phyloP scores from a whole-genome alignment of 495 filamentous ascomycete genomes.

The Alectoria sarmentosa region DNA sequence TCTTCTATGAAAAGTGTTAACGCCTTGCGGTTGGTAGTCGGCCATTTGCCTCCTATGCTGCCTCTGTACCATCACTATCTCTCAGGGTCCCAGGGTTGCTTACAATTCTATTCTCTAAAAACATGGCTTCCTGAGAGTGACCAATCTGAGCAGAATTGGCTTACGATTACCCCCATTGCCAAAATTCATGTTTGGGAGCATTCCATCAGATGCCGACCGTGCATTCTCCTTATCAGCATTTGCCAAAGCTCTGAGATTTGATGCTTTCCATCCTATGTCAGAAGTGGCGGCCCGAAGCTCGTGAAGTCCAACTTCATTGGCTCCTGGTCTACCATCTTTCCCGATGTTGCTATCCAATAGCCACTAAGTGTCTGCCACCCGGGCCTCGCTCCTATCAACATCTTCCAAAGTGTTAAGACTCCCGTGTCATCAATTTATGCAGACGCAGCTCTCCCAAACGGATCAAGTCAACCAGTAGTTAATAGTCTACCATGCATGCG shows the following conservation, averaged over 20 bases:
- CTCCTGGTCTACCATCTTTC: not conserved
- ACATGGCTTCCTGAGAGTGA: not conserved
- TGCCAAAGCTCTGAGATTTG: too few species aligned
- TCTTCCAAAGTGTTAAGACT: not conserved
- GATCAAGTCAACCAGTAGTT: not conserved
- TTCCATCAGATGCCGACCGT: too few species aligned
- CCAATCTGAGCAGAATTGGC: not conserved
- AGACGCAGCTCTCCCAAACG: not conserved
- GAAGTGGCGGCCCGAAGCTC: not conserved
- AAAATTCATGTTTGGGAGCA: too few species aligned
- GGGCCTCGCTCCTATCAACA: not conserved
- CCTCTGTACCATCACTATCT: not conserved
- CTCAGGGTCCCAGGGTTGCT: not conserved
- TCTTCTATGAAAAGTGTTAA: not conserved
- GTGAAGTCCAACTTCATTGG: not conserved
- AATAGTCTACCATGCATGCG: too few species aligned
- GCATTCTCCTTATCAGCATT: too few species aligned
- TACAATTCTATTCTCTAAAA: not conserved
- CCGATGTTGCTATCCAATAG: not conserved
- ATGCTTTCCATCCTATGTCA: not conserved
- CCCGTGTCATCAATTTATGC: not conserved
- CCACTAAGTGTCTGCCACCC: not conserved
- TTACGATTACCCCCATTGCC: not conserved
- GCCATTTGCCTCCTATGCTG: not conserved
- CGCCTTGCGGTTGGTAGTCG: not conserved